Base-by-base conservation (phyloP, 108 stramenopile genomes). In the Mediolabrus comicus region DNA sequence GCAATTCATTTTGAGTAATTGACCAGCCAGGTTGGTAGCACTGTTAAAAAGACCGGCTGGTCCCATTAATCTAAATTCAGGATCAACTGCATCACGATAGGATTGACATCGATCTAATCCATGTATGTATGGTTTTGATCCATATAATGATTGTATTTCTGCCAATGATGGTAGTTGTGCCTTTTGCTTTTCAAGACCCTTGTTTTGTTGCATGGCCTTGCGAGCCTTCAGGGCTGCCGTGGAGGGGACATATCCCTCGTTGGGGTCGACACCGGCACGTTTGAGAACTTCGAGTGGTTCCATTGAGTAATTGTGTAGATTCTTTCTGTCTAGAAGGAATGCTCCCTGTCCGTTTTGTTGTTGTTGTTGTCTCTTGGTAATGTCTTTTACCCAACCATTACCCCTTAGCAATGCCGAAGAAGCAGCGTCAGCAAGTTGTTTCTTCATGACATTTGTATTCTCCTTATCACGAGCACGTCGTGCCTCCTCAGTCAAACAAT, bases 71-170 rank as follows among this genome's bases (percentile, higher is more conserved):
- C 86, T 77, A 41, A 83, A 64, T 14, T 74, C 65, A 11, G 75
- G 53, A 13, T 73, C 55, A 16, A 87, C 83, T 19, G 65, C 58
- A 3, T 68, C 53, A 29, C 83, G 81, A 80, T 83, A 93, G 32
- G 51, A 63, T 71, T 82, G 60, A 71, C 92, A 93, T 24, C 69
- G 62, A 22, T 91, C 89, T 54, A 94, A 62, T 49, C 92, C 92
- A 29, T 80, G 43, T 35, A 94, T 69, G 14, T 83, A 74, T 4
- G 92, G 81, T 16, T 71, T 72, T 8, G 71, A 61, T 4, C 89
- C 92, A 71, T 90, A 90, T 49, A 90, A 27, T 2, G 65, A 59
- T 41, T 71, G 72, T 2, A 92, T 80, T 24, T 86, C 70, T 55
- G 84, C 75, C 52, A 72, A 13, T 3, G 69, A 14, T 11, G 79